Evolutionary conservation across 176 grass and related monocot species (phyloP).

Genomic region (Coix lacrymajobi): DNA sequence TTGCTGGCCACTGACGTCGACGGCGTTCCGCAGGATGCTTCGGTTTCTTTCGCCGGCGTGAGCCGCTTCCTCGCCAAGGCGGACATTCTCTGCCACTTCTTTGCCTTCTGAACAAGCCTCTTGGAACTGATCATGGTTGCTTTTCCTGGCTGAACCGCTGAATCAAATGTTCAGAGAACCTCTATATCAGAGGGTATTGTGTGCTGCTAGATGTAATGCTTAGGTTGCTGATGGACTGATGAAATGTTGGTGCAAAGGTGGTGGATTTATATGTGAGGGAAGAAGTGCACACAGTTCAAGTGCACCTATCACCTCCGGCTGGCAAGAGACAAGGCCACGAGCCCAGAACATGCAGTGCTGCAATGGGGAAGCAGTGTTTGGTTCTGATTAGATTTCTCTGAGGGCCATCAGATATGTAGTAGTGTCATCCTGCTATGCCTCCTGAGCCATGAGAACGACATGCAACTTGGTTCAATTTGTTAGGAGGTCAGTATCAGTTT

Average conservation of each 20-base stretch:
- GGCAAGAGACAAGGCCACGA: constrained; percentile 31
- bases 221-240: background rate
- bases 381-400: background rate
- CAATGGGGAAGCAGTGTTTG: background rate
- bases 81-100: constrained; percentile 25
- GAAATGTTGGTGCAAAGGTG: background rate
- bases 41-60: background rate
- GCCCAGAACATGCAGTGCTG: constrained; percentile 23
- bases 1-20: constrained; percentile 14
- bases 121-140: constrained; percentile 18
- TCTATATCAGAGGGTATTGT: background rate
- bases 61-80: constrained; percentile 26
- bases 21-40: background rate
- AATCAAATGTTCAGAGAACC: background rate
- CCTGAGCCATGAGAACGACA: background rate
- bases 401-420: background rate
- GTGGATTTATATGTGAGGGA: constrained; percentile 31
- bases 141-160: background rate
- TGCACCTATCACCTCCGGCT: background rate
- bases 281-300: background rate
- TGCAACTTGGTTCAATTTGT: background rate
- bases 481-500: background rate
- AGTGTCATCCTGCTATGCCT: constrained; percentile 3
- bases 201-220: background rate
- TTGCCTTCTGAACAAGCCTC: constrained; percentile 6